These are phyloP conservation scores for Millerozyma miso DNA, from an alignment of 805 yeast species.

Conservation along the genomic window DNA sequence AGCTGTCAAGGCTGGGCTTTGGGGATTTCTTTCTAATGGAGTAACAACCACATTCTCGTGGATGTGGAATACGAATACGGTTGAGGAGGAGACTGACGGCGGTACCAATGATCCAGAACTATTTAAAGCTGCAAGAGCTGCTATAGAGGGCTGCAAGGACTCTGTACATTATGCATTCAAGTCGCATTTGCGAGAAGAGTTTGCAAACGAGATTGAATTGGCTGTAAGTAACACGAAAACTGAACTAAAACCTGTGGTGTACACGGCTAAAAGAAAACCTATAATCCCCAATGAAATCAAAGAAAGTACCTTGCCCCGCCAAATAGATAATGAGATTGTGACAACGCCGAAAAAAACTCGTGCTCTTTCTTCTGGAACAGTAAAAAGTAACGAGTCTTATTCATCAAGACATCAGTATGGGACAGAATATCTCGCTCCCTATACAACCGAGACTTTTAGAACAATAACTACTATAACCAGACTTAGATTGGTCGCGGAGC, in stretches of 20 bases:
- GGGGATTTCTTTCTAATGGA: not conserved
- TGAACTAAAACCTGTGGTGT: constrained; percentile 29
- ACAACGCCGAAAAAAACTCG: not conserved
- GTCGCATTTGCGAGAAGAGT: constrained; percentile 8
- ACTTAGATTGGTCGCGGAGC: constrained; percentile 19
- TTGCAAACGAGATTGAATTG: constrained; percentile 17
- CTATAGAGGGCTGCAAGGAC: constrained; percentile 31
- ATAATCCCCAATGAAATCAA: constrained; percentile 31
- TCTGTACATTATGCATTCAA: constrained; percentile 31
- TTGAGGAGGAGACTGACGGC: not conserved
- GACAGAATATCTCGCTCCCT: constrained; percentile 13
- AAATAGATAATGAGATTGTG: not conserved
- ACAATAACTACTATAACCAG: constrained; percentile 19
- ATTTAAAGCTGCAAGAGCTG: constrained; percentile 26
- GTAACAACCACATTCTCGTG: not conserved
- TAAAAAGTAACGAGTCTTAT: not conserved
- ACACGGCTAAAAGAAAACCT: constrained; percentile 27
- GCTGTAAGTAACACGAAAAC: constrained; percentile 33
- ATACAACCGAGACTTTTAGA: constrained; percentile 20
- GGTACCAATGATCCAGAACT: constrained; percentile 20
- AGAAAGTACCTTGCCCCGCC: constrained; percentile 18
- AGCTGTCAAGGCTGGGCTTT: not conserved
- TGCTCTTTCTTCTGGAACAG: not conserved
- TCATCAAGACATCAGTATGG: not conserved
- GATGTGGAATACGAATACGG: not conserved